Evolutionary conservation across 1,139 yeast species (phyloP), one percentile per base, ranked within the genome.

Genomic region (Suhomyces choctaworum): DNA sequence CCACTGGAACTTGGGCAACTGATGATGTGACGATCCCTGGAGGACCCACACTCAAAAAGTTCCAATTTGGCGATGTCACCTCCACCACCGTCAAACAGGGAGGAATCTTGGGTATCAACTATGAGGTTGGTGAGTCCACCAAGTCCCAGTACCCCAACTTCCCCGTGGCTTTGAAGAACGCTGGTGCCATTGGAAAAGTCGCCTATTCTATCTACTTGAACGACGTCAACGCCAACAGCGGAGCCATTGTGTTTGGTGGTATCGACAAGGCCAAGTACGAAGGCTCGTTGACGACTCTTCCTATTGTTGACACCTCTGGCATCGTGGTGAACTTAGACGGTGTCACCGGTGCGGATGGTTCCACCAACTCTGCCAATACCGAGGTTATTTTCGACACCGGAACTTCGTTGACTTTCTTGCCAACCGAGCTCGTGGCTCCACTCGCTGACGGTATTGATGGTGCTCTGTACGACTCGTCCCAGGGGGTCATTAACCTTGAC

Each of bases 351-450:
- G 14, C 25, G 7, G 36, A 36, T 7, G 40, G 40, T 13, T 21
- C 25, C 15, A 12, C 34, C 1, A 17, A 27, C 14, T 14, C 20
- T 11, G 29, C 24, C 3, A 19, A 20, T 14, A 9, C 5, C 16
- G 13, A 16, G 5, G 32, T 80, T 3, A 55, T 79, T 29, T 58
- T 83, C 27, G 92, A 83, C 56, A 75, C 87, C 2, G 92, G 92
- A 29, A 75, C 89, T 7, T 77, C 89, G 2, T 57, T 78, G 31
- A 67, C 82, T 4, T 73, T 70, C 44, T 54, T 80, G 2, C 84
- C 87, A 14, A 32, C 48, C 1, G 51, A 45, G n/a, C 48, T 73
- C 16, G 56, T 76, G 10, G 48, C 51, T 3, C 42, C 55, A 4
- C 56, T 80, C 37, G 78, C 74, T 0, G 19, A 23, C 1, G n/a